A percentile compares a stretch with the other conserved stretches of the same genome.
phyloP scores from a whole-genome alignment of 2,329 filamentous ascomycete genomes.

The Scytalidium sp. region DNA sequence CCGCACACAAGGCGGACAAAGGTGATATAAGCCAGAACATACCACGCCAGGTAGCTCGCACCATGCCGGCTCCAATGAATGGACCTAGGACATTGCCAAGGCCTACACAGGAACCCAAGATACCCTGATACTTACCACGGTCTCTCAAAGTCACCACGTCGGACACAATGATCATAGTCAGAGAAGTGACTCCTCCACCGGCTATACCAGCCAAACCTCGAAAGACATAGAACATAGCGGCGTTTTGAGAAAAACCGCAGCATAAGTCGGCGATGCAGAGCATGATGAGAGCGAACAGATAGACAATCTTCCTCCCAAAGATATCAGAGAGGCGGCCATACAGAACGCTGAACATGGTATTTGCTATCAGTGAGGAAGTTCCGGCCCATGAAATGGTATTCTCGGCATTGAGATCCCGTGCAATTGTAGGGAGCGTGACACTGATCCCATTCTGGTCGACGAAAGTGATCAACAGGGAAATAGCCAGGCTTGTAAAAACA shows the following conservation, averaged over 20 bases:
- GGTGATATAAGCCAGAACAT: constrained; percentile 22
- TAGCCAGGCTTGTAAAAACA: constrained; percentile 46
- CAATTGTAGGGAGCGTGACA: constrained; percentile 36
- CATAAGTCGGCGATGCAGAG: constrained; percentile 43
- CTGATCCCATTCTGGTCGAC: constrained; percentile 56
- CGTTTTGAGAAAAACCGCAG: constrained; percentile 37
- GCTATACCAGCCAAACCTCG: constrained; percentile 52
- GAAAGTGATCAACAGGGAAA: constrained; percentile 49
- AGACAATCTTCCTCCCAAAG: constrained; percentile 38
- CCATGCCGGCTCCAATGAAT: constrained; percentile 47
- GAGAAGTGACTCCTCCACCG: constrained; percentile 39
- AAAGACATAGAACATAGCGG: constrained; percentile 42
- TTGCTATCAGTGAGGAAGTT: constrained; percentile 46
- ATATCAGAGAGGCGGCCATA: constrained; percentile 45
- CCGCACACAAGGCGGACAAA: constrained; percentile 9
- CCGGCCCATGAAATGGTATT: constrained; percentile 50
- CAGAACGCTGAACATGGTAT: constrained; percentile 44
- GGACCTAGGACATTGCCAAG: constrained; percentile 53
- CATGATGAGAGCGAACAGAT: constrained; percentile 32
- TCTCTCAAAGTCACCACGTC: constrained; percentile 46
- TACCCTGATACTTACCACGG: constrained; percentile 38
- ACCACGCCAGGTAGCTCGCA: constrained; percentile 20
- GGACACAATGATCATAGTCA: constrained; percentile 45
- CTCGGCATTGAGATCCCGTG: constrained; percentile 32
- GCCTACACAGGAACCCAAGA: constrained; percentile 45